Evolutionary conservation across 2,329 filamentous ascomycete species (phyloP), one percentile per base, ranked within the genome.

Genomic region (Exophiala mesophila): DNA sequence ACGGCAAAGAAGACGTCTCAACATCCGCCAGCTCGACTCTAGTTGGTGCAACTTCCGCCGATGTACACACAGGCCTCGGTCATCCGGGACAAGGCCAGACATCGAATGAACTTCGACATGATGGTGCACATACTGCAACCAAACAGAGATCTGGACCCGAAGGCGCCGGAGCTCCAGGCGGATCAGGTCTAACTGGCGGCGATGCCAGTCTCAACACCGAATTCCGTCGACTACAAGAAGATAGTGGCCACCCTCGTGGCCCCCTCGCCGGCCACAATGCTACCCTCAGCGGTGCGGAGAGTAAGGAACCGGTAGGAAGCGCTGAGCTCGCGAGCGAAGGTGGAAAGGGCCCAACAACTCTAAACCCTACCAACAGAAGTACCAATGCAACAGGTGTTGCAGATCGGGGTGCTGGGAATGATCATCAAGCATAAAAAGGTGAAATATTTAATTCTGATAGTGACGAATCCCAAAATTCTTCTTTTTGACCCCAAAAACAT

Each of bases 31-130:
- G 58, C 1, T 63, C 67, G 23, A 74, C 73, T 0, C 57, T 78
- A 10, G 61, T 54, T 21, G 75, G 76, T 19, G 68, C 74, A 3
- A 76, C 73, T 2, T 77, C 74, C 0, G 62, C 56, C 9, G 69
- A 76, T 37, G 73, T 80, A 5, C 63, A 79, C 61, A 67, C 61
- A 1, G 74, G 76, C 0, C 55, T 77, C 1, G 75, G 75, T 2
- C 67, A 76, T 41, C 76, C 75, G 2, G 60, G 65, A 7, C 60
- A 63, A 35, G 74, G 71, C 16, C 65, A 76, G 61, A 70, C 68
- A 13, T 68, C 61, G 40, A 56, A 50, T 2, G 74, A 78, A 58
- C 44, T 72, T 7, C 59, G 53, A 5, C 70, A 76, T 43, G 70
- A 73, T 26, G 69, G 69, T 4, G 54, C 64, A 36, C 57, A 62